A percentile compares a stretch with the other conserved stretches of the same genome.
Conservation (phyloP, 1,284 basidiomycete genomes). For the Fomitopsis palustris region DNA sequence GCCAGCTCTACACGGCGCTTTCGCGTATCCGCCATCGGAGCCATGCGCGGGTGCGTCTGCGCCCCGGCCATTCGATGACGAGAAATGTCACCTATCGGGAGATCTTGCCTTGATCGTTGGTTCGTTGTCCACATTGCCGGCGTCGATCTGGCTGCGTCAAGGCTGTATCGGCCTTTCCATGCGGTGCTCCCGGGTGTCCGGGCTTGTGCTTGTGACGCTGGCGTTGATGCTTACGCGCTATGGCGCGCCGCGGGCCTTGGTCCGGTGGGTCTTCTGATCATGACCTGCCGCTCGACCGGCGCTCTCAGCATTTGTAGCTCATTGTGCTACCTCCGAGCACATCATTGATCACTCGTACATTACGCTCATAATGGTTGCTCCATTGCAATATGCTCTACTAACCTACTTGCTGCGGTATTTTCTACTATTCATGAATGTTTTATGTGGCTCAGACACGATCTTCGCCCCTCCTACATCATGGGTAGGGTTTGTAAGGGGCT, state of each 20-base stretch:
- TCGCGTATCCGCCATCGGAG: slow-evolving; percentile 32
- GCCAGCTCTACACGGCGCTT: slow-evolving; percentile 41
- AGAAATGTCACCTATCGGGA: slow-evolving; percentile 27
- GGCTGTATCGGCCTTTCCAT: too few relatives aligned
- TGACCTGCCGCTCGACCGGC: too few relatives aligned
- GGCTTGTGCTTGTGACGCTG: too few relatives aligned
- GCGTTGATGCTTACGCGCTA: too few relatives aligned
- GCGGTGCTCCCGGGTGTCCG: too few relatives aligned
- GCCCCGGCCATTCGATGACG: slow-evolving; percentile 14
- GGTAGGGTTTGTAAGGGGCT: neutral
- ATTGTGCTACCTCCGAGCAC: too few relatives aligned
- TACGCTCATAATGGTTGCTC: too few relatives aligned
- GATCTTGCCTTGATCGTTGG: slow-evolving; percentile 16
- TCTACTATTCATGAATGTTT: neutral
- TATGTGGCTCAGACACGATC: neutral
- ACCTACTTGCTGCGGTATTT: neutral
- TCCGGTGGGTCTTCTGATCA: too few relatives aligned
- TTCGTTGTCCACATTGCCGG: neutral
- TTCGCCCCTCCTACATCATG: neutral
- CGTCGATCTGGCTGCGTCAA: neutral
- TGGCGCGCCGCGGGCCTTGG: too few relatives aligned
- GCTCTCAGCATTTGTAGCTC: too few relatives aligned
- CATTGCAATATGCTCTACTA: too few relatives aligned
- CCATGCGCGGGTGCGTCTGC: slow-evolving; percentile 23
- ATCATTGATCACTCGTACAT: too few relatives aligned